phyloP scores from a whole-genome alignment of 2,329 filamentous ascomycete species.

The Neoscytalidium dimidiatum region DNA sequence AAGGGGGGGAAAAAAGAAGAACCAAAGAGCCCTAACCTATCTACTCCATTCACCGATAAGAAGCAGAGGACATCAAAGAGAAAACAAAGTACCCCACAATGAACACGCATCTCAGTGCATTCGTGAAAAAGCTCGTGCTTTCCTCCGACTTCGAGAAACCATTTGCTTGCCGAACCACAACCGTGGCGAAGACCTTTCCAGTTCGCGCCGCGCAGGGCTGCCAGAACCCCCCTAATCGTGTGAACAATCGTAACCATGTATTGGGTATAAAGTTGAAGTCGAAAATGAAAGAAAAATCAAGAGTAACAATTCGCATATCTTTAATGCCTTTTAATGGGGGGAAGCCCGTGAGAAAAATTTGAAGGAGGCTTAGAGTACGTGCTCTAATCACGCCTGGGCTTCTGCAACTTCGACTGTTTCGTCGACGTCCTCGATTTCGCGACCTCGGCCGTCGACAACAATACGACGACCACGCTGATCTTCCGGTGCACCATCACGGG shows the following conservation, averaged over 20 bases:
- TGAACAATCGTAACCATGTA: constrained; percentile 11
- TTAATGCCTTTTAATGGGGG: not conserved
- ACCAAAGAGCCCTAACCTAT: not conserved
- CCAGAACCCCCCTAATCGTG: not conserved
- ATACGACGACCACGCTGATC: constrained; percentile 80
- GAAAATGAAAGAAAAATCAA: not conserved
- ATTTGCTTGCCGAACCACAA: not conserved
- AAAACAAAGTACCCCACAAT: not conserved
- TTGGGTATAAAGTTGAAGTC: constrained; percentile 17
- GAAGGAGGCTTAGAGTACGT: not conserved
- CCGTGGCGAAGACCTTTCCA: not conserved
- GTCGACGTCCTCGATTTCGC: constrained; percentile 39
- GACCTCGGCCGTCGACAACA: constrained; percentile 48
- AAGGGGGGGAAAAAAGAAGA: not conserved
- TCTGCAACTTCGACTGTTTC: constrained; percentile 21
- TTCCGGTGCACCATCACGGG: constrained; percentile 79
- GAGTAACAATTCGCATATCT: not conserved
- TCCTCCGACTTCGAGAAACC: not conserved
- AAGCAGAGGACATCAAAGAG: not conserved
- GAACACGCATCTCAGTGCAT: not conserved
- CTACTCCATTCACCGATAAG: not conserved
- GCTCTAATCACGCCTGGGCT: not conserved
- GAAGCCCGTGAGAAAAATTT: not conserved
- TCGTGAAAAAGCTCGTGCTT: not conserved
- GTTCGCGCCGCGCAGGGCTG: not conserved